A percentile compares a stretch with the other conserved stretches of the same genome.
Conservation (phyloP, 2,329 filamentous ascomycete genomes). For the Cladosporium oxysporum region DNA sequence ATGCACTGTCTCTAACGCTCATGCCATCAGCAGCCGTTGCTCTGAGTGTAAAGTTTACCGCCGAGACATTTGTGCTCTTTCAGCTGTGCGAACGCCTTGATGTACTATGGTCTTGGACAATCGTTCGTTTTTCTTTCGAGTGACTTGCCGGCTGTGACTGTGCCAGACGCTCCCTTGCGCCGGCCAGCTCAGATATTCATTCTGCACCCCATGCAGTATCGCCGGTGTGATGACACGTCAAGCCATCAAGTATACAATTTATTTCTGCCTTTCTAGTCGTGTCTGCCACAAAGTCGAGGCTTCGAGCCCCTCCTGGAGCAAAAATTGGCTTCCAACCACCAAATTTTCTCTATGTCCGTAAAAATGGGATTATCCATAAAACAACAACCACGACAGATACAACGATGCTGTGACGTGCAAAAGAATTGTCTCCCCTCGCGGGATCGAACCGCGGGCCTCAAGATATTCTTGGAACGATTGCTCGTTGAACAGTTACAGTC, state of each 20-base stretch:
- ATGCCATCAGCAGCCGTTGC: neutral
- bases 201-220: neutral
- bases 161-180: too few relatives aligned
- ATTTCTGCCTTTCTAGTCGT: neutral
- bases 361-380: neutral
- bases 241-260: neutral
- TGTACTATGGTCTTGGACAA: neutral
- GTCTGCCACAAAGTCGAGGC: neutral
- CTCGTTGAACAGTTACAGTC: conserved; percentile 12
- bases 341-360: conserved; percentile 3
- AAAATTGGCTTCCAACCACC: neutral
- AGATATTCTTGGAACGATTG: conserved; percentile 7
- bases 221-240: too few relatives aligned
- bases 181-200: neutral
- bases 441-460: conserved; percentile 19
- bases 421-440: conserved; percentile 17
- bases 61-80: neutral
- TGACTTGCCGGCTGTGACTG: too few relatives aligned
- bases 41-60: neutral
- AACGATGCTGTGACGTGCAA: neutral
- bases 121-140: neutral
- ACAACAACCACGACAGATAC: neutral
- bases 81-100: neutral
- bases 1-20: neutral
- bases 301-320: neutral